These are phyloP conservation scores for Neurospora tetraspora DNA, from an alignment of 495 filamentous ascomycete species.

Conservation along the genomic window DNA sequence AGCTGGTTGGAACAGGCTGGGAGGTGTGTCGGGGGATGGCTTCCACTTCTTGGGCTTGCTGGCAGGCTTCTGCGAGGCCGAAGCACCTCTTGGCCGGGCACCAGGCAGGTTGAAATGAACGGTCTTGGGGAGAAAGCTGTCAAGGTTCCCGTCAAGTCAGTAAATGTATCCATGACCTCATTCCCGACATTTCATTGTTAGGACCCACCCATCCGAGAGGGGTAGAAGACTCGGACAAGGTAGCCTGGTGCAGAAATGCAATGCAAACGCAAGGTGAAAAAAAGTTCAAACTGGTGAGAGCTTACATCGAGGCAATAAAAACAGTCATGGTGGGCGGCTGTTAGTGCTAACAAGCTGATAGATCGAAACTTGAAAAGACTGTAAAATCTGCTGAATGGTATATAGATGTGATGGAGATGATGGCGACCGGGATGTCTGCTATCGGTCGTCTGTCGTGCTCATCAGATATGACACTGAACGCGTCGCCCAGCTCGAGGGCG, in stretches of 20 bases:
- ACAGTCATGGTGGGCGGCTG: conserved; percentile 55
- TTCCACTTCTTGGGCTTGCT: conserved; percentile 10
- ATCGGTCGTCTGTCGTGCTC: background rate
- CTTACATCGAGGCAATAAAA: conserved; percentile 78
- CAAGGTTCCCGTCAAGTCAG: background rate
- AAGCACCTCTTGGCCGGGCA: conserved; percentile 23
- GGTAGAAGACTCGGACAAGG: background rate
- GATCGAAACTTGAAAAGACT: background rate
- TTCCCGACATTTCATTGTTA: background rate
- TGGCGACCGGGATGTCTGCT: background rate
- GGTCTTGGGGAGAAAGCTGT: conserved; percentile 82
- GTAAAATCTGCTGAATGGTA: conserved; percentile 14
- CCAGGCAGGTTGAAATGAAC: conserved; percentile 57
- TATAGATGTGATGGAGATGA: conserved; percentile 18
- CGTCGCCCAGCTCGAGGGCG: background rate
- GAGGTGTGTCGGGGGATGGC: conserved; percentile 25
- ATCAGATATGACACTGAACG: background rate
- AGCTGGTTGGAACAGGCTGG: conserved; percentile 35
- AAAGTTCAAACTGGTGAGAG: conserved; percentile 8
- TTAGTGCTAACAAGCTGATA: background rate
- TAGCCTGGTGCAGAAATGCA: background rate
- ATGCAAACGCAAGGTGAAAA: conserved; percentile 1
- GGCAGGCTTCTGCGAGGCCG: conserved; percentile 22
- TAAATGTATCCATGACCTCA: background rate
- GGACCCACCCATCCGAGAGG: background rate